Evolutionary conservation across 768 basidiomycete species (phyloP).

Genomic region (Psilocybe cyanescens): DNA sequence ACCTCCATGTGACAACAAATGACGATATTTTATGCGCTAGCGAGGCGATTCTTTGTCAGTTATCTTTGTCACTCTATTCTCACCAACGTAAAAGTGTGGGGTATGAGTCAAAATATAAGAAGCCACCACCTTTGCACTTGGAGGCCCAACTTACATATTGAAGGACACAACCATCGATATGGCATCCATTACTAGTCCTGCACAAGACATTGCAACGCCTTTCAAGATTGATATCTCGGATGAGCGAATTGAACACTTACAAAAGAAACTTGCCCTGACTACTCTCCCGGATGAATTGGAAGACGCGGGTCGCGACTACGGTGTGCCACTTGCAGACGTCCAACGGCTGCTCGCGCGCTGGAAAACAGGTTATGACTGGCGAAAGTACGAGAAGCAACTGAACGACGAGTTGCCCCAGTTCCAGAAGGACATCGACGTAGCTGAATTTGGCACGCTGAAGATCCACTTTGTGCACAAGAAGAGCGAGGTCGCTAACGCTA

Average conservation of each 20-base stretch:
- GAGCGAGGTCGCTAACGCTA: slow-evolving; percentile 43
- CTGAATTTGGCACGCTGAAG: slow-evolving; percentile 42
- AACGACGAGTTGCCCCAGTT: slow-evolving; percentile 59
- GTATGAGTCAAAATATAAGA: background rate
- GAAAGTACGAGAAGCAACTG: slow-evolving; percentile 48
- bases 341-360: slow-evolving; percentile 50
- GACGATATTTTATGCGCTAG: background rate
- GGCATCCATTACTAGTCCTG: background rate
- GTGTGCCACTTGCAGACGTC: slow-evolving; percentile 51
- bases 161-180: background rate
- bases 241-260: slow-evolving; percentile 39
- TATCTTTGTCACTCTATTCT: background rate
- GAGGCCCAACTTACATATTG: background rate
- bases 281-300: slow-evolving; percentile 61
- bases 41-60: background rate
- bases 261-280: slow-evolving; percentile 47
- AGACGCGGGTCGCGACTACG: slow-evolving; percentile 52
- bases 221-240: slow-evolving; percentile 54
- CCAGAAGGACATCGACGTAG: slow-evolving; percentile 51
- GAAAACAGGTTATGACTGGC: slow-evolving; percentile 59
- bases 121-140: background rate
- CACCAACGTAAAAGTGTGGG: background rate
- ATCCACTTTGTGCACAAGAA: slow-evolving; percentile 62
- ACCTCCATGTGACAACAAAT: background rate
- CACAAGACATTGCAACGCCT: slow-evolving; percentile 14